phyloP scores from a whole-genome alignment of 345 rosid species.

The Populus pruinosa region DNA sequence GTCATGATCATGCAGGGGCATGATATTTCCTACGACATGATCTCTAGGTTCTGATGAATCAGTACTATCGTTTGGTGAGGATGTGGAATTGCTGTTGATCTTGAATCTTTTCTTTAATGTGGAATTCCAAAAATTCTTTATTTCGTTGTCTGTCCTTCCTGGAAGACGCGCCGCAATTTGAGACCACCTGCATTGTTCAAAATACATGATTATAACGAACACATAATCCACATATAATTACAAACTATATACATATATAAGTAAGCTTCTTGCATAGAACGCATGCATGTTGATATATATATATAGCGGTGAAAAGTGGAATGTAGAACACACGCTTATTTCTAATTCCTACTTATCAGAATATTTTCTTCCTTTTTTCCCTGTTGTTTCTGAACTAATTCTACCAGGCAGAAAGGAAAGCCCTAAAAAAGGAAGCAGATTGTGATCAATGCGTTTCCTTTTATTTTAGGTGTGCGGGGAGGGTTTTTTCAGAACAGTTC shows the following conservation, averaged over 20 bases:
- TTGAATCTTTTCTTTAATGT: conserved; percentile 70
- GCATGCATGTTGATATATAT: not conserved
- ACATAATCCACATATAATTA: not conserved
- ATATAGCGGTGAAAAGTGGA: not conserved
- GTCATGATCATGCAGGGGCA: conserved; percentile 45
- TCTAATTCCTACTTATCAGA: not conserved
- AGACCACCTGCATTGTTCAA: conserved; percentile 58
- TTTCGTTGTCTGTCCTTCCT: conserved; percentile 88
- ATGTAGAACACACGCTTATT: not conserved
- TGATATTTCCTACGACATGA: conserved; percentile 27
- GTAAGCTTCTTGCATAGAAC: not conserved
- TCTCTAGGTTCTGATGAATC: conserved; percentile 54
- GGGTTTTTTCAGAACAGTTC: not conserved
- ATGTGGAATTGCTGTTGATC: conserved; percentile 28
- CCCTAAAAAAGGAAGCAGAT: no score
- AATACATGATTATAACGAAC: not conserved
- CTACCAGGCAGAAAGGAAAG: no score
- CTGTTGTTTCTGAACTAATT: no score
- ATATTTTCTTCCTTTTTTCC: no score
- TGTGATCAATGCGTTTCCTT: not conserved
- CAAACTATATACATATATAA: no score
- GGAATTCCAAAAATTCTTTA: conserved; percentile 94
- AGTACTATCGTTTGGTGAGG: conserved; percentile 52
- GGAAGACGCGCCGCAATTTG: conserved; percentile 91
- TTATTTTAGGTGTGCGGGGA: not conserved